Conservation (phyloP, 1,284 basidiomycete species). For the Pseudozyma hubeiensis region DNA sequence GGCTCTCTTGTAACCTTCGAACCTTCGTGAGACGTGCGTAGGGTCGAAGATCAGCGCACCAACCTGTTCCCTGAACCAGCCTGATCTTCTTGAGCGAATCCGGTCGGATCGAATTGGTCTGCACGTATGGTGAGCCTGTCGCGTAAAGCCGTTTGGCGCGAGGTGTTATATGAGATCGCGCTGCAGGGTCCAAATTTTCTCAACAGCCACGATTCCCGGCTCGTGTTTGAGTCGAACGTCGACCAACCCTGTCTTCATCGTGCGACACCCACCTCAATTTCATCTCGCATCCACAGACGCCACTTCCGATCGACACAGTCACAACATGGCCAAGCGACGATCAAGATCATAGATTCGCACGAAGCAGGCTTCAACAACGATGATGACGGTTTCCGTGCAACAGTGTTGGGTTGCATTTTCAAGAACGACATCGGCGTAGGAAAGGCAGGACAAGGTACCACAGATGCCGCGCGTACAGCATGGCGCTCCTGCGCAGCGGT, state of each 20-base stretch:
- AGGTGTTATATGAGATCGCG: background rate
- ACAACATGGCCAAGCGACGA: background rate
- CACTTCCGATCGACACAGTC: background rate
- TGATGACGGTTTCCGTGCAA: too few relatives aligned
- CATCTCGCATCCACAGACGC: background rate
- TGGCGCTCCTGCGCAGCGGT: background rate
- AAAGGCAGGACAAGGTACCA: background rate
- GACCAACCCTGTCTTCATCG: slow-evolving; percentile 5
- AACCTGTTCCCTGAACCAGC: background rate
- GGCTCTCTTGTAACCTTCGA: too few relatives aligned
- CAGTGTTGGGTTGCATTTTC: too few relatives aligned
- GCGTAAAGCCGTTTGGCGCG: slow-evolving; percentile 14
- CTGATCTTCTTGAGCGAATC: background rate
- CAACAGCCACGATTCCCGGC: background rate
- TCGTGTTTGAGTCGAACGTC: slow-evolving; percentile 6
- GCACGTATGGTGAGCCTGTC: background rate
- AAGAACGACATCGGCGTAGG: background rate
- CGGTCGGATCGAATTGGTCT: too few relatives aligned
- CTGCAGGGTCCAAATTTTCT: slow-evolving; percentile 21
- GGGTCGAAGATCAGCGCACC: too few relatives aligned
- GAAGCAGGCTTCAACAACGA: too few relatives aligned
- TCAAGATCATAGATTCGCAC: background rate
- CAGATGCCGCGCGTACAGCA: slow-evolving; percentile 3
- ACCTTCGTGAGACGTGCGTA: too few relatives aligned
- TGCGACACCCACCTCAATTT: background rate